Percentiles rank a stretch among this genome's conserved stretches.
Evolutionary conservation across 805 yeast species (phyloP).

Genomic region (Zygoascus ofunaensis): DNA sequence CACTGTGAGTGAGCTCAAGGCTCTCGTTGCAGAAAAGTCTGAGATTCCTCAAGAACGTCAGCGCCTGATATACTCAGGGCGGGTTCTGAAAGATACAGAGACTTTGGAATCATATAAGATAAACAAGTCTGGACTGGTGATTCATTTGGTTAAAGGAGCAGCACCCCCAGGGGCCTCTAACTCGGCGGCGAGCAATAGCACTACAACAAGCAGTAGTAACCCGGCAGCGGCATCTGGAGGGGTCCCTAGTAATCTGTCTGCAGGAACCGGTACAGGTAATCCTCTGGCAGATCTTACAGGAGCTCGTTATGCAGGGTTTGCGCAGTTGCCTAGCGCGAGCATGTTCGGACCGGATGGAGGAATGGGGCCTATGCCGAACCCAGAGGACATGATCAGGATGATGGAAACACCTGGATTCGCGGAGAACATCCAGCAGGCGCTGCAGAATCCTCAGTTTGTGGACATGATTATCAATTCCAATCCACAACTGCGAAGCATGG

Average conservation of each 20-base stretch:
- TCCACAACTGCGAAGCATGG: constrained; percentile 74
- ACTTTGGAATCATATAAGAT: constrained; percentile 68
- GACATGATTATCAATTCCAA: constrained; percentile 73
- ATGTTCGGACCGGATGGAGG: constrained; percentile 97
- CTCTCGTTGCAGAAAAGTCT: constrained; percentile 47
- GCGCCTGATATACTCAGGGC: constrained; percentile 86
- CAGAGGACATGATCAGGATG: constrained; percentile 65
- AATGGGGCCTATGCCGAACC: constrained; percentile 65
- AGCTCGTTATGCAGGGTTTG: constrained; percentile 89
- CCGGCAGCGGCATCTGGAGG: constrained; percentile 20
- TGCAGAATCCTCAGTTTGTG: constrained; percentile 80
- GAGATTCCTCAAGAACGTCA: constrained; percentile 71
- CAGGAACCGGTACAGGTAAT: constrained; percentile 84
- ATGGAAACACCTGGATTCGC: constrained; percentile 75
- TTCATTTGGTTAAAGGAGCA: constrained; percentile 84
- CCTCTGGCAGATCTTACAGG: constrained; percentile 90
- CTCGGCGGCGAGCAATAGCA: constrained; percentile 18
- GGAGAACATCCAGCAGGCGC: constrained; percentile 72
- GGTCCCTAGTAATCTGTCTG: constrained; percentile 71
- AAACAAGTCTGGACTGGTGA: constrained; percentile 66
- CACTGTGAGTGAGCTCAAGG: constrained; percentile 64
- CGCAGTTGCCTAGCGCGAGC: constrained; percentile 76
- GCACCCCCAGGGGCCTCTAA: constrained; percentile 32
- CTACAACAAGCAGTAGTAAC: constrained; percentile 20
- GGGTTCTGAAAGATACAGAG: constrained; percentile 80